Base-by-base conservation (phyloP, 768 basidiomycete genomes). In the Suillus clintonianus region DNA sequence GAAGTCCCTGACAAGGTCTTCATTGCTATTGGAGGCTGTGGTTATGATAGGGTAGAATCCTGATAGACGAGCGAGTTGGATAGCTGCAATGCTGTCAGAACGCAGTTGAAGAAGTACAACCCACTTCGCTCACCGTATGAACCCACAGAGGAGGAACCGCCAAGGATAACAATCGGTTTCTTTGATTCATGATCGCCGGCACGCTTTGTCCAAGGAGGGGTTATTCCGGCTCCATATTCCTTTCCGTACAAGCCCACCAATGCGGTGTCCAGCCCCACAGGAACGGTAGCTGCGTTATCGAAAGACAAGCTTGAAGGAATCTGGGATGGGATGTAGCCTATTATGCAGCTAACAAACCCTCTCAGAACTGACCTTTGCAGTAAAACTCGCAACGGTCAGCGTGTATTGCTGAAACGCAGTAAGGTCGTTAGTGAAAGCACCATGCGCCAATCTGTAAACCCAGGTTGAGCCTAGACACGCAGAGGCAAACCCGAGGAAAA, bases 141-240 rank as follows among this genome's bases (percentile, higher is more conserved):
- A n/a, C 84, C 84, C 2, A 84, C 82, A 24, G 80, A 81, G 11
- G 78, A 77, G 19, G 82, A 72, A 5, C 84, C 84, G 14, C 84
- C 85, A 39, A 83, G 65, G 63, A 86, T 76, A 50, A 85, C 66
- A 22, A 85, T 77, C 0, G 84, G 78, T 13, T 75, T 75, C 45
- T 77, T 80, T 32, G 71, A 70, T 66, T 84, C 83, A 42, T 78
- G 81, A 1, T 72, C 78, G 47, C 64, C 65, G 27, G 74, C 76
- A 0, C 69, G 71, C 13, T 72, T 61, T 2, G 65, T 71, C 68
- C 80, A 74, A 5, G 82, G 80, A 5, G 80, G 71, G 9, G 69
- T 68, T 13, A 85, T 69, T 19, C 76, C 79, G 0, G 79, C 72
- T 10, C 83, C 83, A 30, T 76, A 65, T 70, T 76, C 39, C 51